phyloP scores from a whole-genome alignment of 306 rosid genomes.

The Cicer pinnatifidum region DNA sequence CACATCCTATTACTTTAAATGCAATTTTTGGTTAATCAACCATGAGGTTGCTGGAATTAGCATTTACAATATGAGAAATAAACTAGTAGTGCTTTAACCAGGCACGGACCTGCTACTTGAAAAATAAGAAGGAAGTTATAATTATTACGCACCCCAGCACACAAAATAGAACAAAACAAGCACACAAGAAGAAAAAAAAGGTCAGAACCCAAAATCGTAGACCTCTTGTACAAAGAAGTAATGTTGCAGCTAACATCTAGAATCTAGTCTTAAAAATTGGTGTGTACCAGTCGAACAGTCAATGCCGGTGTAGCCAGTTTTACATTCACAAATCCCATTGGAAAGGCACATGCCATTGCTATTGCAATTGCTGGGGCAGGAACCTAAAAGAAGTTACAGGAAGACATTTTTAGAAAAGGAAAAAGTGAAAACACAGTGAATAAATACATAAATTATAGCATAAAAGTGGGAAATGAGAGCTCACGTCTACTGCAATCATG shows the following conservation, averaged over 20 bases:
- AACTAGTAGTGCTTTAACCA: not conserved
- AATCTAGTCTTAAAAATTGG: not conserved
- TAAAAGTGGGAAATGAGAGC: slow-evolving; percentile 46
- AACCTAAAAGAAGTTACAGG: slow-evolving; percentile 55
- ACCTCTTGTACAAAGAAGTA: slow-evolving; percentile 11
- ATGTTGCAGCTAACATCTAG: slow-evolving; percentile 23
- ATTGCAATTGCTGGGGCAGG: slow-evolving; percentile 74
- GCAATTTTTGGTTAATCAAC: not conserved
- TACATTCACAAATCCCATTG: slow-evolving; percentile 82
- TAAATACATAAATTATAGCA: slow-evolving; percentile 8
- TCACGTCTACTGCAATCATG: slow-evolving; percentile 85
- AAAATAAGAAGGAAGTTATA: slow-evolving; percentile 4
- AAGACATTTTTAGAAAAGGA: not conserved
- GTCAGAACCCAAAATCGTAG: not conserved
- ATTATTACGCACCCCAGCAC: not conserved
- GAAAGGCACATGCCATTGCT: slow-evolving; percentile 84
- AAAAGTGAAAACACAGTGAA: slow-evolving; percentile 27
- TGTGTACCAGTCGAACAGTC: slow-evolving; percentile 92
- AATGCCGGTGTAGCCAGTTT: slow-evolving; percentile 78
- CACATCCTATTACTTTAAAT: slow-evolving; percentile 35
- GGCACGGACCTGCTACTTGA: not conserved
- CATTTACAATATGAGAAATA: slow-evolving; percentile 15
- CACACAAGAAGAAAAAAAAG: not conserved
- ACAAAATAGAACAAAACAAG: not conserved
- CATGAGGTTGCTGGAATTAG: slow-evolving; percentile 24